These are phyloP conservation scores for Quercus variabilis DNA, from an alignment of 306 rosid genomes.

Conservation along the genomic window DNA sequence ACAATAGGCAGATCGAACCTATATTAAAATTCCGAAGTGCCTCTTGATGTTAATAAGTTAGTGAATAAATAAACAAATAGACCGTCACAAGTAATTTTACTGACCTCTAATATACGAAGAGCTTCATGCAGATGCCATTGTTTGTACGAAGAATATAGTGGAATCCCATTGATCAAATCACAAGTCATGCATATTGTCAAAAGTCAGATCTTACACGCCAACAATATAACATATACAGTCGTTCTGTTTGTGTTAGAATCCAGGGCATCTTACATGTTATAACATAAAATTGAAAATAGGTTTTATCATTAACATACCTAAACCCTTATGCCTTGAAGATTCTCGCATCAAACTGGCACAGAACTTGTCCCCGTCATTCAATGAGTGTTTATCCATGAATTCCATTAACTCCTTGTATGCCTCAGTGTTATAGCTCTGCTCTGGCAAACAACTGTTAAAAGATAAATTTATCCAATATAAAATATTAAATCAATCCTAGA, in stretches of 20 bases:
- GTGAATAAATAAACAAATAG: background rate
- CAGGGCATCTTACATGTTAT: constrained; percentile 9
- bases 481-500: background rate
- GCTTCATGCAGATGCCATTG: constrained; percentile 47
- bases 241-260: background rate
- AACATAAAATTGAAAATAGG: background rate
- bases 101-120: constrained; percentile 82
- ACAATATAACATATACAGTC: background rate
- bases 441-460: constrained; percentile 22
- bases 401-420: constrained; percentile 81
- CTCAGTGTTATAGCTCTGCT: constrained; percentile 86
- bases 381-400: constrained; percentile 57
- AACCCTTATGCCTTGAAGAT: constrained; percentile 74
- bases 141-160: too few relatives aligned
- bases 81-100: constrained; percentile 18
- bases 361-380: constrained; percentile 85
- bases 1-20: constrained; percentile 92
- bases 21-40: constrained; percentile 1
- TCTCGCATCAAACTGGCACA: constrained; percentile 85
- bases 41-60: background rate
- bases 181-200: constrained; percentile 4
- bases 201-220: background rate
- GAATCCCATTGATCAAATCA: background rate
- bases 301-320: constrained; percentile 43
- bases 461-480: constrained; percentile 8